phyloP scores from a whole-genome alignment of 768 basidiomycete species.

The Phanerochaete carnosa region DNA sequence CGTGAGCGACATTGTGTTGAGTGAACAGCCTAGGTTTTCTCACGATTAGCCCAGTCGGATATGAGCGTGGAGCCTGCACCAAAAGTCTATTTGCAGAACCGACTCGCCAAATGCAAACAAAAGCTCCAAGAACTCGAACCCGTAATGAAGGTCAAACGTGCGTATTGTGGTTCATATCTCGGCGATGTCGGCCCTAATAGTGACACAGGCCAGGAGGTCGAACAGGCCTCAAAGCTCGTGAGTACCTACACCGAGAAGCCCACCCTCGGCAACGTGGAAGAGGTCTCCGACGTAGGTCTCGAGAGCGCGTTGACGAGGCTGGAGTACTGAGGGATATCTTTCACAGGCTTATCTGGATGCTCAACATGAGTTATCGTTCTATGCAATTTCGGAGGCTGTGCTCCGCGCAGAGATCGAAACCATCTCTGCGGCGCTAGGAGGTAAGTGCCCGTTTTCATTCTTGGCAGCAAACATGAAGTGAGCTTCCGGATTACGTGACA shows the following conservation, averaged over 20 bases:
- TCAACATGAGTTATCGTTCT: conserved; percentile 54
- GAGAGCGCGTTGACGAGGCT: conserved; percentile 15
- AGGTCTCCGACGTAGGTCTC: conserved; percentile 20
- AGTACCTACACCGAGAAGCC: conserved; percentile 45
- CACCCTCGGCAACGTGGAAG: conserved; percentile 52
- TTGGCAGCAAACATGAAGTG: not conserved
- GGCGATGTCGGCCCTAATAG: not conserved
- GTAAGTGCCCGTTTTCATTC: conserved; percentile 34
- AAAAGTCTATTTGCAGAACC: conserved; percentile 81
- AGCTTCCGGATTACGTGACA: conserved; percentile 27
- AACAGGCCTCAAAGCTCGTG: conserved; percentile 46
- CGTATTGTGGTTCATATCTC: conserved; percentile 22
- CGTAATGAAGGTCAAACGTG: conserved; percentile 60
- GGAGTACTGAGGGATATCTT: not conserved
- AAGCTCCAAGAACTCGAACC: conserved; percentile 66
- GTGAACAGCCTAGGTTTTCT: not conserved
- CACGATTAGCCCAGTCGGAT: conserved; percentile 37
- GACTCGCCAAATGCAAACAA: conserved; percentile 51
- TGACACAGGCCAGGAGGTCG: conserved; percentile 49
- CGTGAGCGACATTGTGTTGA: conserved; percentile 34
- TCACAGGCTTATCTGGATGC: conserved; percentile 60
- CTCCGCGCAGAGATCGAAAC: conserved; percentile 64
- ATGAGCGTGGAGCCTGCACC: conserved; percentile 67
- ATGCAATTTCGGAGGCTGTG: conserved; percentile 51
- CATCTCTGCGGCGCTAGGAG: conserved; percentile 59